Evolutionary conservation across 2,329 filamentous ascomycete genomes (phyloP), one percentile per base, ranked within the genome.

Genomic region (Botrytis tulipae): DNA sequence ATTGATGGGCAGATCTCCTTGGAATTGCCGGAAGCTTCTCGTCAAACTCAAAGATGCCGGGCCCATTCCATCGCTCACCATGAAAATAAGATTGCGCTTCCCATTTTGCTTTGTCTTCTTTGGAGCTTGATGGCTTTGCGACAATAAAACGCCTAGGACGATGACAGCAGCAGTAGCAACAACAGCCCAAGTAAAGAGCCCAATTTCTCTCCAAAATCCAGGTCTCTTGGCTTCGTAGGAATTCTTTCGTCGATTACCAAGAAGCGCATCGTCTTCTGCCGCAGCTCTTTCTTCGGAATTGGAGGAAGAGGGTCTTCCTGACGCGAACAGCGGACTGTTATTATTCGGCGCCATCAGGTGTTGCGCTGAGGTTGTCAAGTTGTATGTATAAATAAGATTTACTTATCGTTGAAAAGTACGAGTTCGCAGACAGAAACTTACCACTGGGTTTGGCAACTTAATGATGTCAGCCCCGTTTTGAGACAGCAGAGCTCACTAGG

Each of bases 61-160:
- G 0, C 96, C 96, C 96, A 99, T 99, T 80, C 96, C 96, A 82
- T 99, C 96, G 0, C 94, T 97, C 54, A 99, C 95, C 96, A 99
- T 99, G 86, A 99, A 98, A 79, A 99, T 92, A 71, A 99, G 86
- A 83, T 98, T 99, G 72, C 93, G 89, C 86, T 98, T 99, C 70
- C 90, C 89, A 42, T 79, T 83, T 73, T 86, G 85, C 54, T 76
- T 77, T 9, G 51, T 29, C 74, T 75, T 46, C 73, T 73, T 54
- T 20, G 65, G 62, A 77, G 79, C 51, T 78, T 79, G 59, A 81
- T 78, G 84, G 75, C 89, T 86, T 78, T 90, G 87, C 82, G 97
- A 93, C 80, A 93, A 92, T 25, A 93, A 83, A n/a, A 96, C 92
- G 5, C 93, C 93, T 32, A 97, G 86, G 46, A 97, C 84, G 77